Conservation (phyloP, 2,329 filamentous ascomycete species). For the Pseudocercospora vitis region DNA sequence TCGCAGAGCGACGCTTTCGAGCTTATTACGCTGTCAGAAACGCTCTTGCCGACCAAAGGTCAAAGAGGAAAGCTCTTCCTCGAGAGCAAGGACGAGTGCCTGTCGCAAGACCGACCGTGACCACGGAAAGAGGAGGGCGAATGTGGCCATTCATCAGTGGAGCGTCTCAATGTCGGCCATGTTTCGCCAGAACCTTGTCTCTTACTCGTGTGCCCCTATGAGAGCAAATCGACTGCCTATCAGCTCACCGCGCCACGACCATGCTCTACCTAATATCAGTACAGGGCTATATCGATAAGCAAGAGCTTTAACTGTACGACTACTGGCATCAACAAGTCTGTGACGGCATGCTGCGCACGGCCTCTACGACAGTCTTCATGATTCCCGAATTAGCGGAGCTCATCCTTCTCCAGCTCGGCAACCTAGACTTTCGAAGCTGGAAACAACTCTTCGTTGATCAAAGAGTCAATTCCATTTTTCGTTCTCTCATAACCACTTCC, state of each 20-base stretch:
- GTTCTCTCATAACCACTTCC: conserved; percentile 22
- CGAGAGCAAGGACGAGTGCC: conserved; percentile 4
- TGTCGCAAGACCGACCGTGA: conserved; percentile 5
- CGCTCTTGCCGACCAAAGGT: not conserved
- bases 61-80: conserved; percentile 8
- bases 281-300: no score
- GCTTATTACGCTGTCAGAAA: conserved; percentile 3
- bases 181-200: not conserved
- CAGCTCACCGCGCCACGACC: no score
- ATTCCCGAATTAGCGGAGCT: conserved; percentile 27
- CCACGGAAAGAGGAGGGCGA: not conserved
- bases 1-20: conserved; percentile 8
- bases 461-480: conserved; percentile 25
- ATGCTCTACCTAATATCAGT: no score
- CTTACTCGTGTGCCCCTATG: no score
- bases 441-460: conserved; percentile 26
- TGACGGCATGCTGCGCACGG: conserved; percentile 19
- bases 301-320: no score
- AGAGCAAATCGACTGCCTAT: no score
- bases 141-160: not conserved
- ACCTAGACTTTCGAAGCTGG: conserved; percentile 19
- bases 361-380: conserved; percentile 19
- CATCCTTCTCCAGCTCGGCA: conserved; percentile 24
- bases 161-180: not conserved
- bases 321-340: no score